Percentiles rank a stretch among this genome's conserved stretches.
Evolutionary conservation across 441 rosid species (phyloP).

Genomic region (Gossypium schwendimanii): DNA sequence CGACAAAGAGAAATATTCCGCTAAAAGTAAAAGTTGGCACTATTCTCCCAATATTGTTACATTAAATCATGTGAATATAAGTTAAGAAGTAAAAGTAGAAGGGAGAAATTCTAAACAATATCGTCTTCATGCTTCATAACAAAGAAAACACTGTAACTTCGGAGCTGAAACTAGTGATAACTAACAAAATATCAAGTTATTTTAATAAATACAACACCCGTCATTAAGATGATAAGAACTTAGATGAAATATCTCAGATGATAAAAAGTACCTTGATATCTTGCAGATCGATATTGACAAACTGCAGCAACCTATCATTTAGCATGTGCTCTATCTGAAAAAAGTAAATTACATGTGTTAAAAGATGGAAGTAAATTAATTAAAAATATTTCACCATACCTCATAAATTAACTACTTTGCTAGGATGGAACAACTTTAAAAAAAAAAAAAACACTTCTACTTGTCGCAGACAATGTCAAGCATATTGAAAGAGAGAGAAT

Average conservation of each 20-base stretch:
- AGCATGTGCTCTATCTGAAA: slow-evolving; percentile 49
- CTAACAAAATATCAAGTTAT: neutral
- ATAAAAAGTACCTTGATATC: slow-evolving; percentile 47
- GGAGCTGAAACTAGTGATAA: neutral
- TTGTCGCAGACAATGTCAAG: neutral
- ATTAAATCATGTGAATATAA: neutral
- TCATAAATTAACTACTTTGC: neutral
- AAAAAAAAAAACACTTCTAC: neutral
- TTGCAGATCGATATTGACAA: slow-evolving; percentile 45
- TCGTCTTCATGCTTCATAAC: neutral
- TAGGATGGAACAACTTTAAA: neutral
- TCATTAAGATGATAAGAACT: neutral
- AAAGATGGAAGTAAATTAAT: neutral
- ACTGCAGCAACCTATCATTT: slow-evolving; percentile 47
- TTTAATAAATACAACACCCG: neutral
- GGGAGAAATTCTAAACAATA: neutral
- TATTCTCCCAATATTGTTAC: neutral
- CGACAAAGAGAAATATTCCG: neutral
- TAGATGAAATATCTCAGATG: neutral
- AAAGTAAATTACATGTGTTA: slow-evolving; percentile 17
- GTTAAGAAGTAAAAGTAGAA: neutral
- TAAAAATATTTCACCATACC: neutral
- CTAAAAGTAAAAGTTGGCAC: slow-evolving; percentile 6
- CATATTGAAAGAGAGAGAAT: neutral
- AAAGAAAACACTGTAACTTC: neutral